A percentile compares a stretch with the other conserved stretches of the same genome.
Conservation (phyloP, 306 rosid genomes). For the Quercus ilex region DNA sequence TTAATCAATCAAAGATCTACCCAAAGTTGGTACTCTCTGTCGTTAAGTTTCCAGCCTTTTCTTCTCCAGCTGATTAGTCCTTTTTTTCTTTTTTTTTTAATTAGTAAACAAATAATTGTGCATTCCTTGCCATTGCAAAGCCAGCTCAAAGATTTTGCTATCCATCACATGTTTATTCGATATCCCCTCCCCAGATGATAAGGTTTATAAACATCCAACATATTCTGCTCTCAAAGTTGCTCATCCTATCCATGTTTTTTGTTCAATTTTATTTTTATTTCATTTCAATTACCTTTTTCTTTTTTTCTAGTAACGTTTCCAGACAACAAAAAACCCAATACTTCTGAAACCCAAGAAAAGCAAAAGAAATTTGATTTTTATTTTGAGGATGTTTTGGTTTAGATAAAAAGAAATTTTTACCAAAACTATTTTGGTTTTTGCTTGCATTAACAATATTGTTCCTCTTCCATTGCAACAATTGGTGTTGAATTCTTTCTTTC, state of each 20-base stretch:
- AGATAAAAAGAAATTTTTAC: not conserved
- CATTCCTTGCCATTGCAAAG: too few relatives aligned
- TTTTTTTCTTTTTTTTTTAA: too few relatives aligned
- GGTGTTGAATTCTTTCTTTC: not conserved
- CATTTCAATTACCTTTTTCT: not conserved
- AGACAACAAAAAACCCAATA: not conserved
- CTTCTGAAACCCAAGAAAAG: too few relatives aligned
- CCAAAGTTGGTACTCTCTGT: not conserved
- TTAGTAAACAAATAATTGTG: not conserved
- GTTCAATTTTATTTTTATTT: not conserved
- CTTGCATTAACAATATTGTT: not conserved
- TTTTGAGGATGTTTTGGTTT: too few relatives aligned
- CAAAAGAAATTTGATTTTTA: not conserved
- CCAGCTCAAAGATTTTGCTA: too few relatives aligned
- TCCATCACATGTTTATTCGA: too few relatives aligned
- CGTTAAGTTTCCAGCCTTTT: not conserved
- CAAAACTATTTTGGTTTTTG: not conserved
- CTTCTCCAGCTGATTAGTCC: not conserved
- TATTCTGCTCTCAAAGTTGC: too few relatives aligned
- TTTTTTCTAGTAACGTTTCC: not conserved
- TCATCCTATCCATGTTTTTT: too few relatives aligned
- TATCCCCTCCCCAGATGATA: too few relatives aligned
- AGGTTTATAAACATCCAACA: too few relatives aligned
- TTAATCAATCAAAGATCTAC: constrained; percentile 6
- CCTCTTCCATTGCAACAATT: not conserved